These are phyloP conservation scores for Penicillium nordicum DNA, from an alignment of 2,329 filamentous ascomycete species.

Conservation along the genomic window DNA sequence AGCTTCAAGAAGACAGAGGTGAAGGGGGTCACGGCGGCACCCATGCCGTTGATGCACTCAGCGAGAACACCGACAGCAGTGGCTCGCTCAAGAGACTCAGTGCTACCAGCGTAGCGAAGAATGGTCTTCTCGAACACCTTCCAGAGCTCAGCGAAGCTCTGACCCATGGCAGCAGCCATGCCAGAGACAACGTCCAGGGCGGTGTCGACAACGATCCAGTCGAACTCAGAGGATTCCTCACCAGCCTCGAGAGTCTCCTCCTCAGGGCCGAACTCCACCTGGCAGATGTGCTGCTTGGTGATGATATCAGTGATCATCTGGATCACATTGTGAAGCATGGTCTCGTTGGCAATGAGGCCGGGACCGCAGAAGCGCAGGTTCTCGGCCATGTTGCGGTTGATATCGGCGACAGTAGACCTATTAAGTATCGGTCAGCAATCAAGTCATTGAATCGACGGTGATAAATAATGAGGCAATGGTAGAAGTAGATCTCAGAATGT, in stretches of 20 bases:
- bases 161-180: conserved; percentile 75
- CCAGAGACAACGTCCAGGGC: conserved; percentile 87
- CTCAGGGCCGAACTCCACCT: conserved; percentile 81
- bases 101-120: conserved; percentile 80
- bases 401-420: conserved; percentile 85
- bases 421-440: conserved; percentile 34
- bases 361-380: conserved; percentile 90
- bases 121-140: conserved; percentile 93
- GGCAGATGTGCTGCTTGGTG: conserved; percentile 86
- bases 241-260: conserved; percentile 72
- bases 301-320: conserved; percentile 74
- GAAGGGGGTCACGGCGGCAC: conserved; percentile 73
- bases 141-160: conserved; percentile 82
- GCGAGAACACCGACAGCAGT: conserved; percentile 89
- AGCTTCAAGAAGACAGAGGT: conserved; percentile 74
- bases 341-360: conserved; percentile 70
- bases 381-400: conserved; percentile 88
- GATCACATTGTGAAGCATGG: conserved; percentile 71
- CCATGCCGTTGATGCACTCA: conserved; percentile 85
- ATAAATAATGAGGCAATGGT: conserved; percentile 16
- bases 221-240: conserved; percentile 85
- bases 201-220: conserved; percentile 95
- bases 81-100: conserved; percentile 81
- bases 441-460: conserved; percentile 13
- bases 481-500: conserved; percentile 42